phyloP scores from a whole-genome alignment of 1,139 yeast genomes.

The Arxiozyma telluris region DNA sequence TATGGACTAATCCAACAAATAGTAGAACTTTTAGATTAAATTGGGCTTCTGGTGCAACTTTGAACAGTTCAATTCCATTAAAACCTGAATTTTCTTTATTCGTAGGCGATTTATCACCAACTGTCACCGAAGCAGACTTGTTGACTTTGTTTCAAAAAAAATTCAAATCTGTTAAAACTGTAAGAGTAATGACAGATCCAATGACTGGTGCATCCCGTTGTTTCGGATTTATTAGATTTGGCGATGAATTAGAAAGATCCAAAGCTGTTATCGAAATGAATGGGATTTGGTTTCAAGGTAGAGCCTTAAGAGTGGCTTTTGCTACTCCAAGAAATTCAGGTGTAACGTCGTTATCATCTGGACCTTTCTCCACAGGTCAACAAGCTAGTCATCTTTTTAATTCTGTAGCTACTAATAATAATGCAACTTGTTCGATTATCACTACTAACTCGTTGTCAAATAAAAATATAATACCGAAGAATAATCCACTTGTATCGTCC shows the following conservation, averaged over 20 bases:
- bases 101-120: constrained; percentile 77
- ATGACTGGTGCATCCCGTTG: constrained; percentile 71
- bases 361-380: not conserved
- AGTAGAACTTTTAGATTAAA: constrained; percentile 56
- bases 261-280: constrained; percentile 76
- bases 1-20: constrained; percentile 24
- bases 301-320: constrained; percentile 68
- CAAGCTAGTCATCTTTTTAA: not conserved
- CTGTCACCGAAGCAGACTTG: constrained; percentile 64
- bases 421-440: not conserved
- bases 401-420: not conserved
- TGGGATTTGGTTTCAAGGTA: constrained; percentile 62
- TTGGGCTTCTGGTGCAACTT: constrained; percentile 75
- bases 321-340: constrained; percentile 52
- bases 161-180: constrained; percentile 72
- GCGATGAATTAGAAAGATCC: constrained; percentile 61
- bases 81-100: constrained; percentile 59
- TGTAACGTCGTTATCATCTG: not conserved
- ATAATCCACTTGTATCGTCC: not conserved
- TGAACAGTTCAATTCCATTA: constrained; percentile 25
- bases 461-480: not conserved
- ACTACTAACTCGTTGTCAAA: not conserved
- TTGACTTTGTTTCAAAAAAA: constrained; percentile 60
- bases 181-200: constrained; percentile 79
- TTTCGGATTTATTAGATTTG: constrained; percentile 85